A percentile compares a stretch with the other conserved stretches of the same genome.
Evolutionary conservation across 352 stramenopile species (phyloP).

Genomic region (Phytophthora agathidicida): DNA sequence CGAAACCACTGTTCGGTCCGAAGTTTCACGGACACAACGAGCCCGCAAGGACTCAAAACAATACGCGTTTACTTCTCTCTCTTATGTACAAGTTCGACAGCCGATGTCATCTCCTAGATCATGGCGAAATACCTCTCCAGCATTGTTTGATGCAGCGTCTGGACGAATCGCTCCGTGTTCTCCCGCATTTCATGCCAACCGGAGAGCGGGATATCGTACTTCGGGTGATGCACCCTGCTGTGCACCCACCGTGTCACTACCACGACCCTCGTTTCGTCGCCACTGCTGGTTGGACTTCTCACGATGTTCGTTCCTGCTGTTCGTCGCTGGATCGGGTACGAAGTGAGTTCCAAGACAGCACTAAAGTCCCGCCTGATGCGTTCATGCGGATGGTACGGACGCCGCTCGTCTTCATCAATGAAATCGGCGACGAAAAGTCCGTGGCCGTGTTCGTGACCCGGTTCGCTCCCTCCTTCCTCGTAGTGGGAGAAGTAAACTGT

Average conservation of each 20-base stretch:
- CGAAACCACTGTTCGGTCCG: too few relatives aligned
- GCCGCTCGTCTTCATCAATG: slow-evolving; percentile 45
- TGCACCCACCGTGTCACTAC: slow-evolving; percentile 38
- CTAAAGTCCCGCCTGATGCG: slow-evolving; percentile 49
- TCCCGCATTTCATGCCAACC: slow-evolving; percentile 37
- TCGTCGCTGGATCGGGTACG: slow-evolving; percentile 17
- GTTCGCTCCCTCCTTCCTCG: slow-evolving; percentile 17
- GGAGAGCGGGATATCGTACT: slow-evolving; percentile 25
- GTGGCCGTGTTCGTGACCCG: slow-evolving; percentile 18
- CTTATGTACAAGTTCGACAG: too few relatives aligned
- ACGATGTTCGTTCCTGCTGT: slow-evolving; percentile 4
- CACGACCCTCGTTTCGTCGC: slow-evolving; percentile 21
- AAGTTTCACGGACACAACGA: too few relatives aligned
- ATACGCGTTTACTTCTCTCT: too few relatives aligned
- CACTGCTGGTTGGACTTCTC: slow-evolving; percentile 4
- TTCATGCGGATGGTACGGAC: slow-evolving; percentile 42
- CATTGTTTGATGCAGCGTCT: slow-evolving; percentile 32
- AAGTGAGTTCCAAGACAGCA: slow-evolving; percentile 25
- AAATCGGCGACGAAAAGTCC: slow-evolving; percentile 46
- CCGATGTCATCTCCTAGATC: slow-evolving; percentile 25
- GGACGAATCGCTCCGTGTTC: slow-evolving; percentile 34
- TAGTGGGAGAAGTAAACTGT: slow-evolving; percentile 40
- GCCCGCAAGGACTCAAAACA: too few relatives aligned
- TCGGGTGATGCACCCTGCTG: slow-evolving; percentile 29
- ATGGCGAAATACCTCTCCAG: slow-evolving; percentile 27